These are phyloP conservation scores for Pestalotiopsis fici DNA, from an alignment of 2,329 filamentous ascomycete genomes.

Conservation along the genomic window DNA sequence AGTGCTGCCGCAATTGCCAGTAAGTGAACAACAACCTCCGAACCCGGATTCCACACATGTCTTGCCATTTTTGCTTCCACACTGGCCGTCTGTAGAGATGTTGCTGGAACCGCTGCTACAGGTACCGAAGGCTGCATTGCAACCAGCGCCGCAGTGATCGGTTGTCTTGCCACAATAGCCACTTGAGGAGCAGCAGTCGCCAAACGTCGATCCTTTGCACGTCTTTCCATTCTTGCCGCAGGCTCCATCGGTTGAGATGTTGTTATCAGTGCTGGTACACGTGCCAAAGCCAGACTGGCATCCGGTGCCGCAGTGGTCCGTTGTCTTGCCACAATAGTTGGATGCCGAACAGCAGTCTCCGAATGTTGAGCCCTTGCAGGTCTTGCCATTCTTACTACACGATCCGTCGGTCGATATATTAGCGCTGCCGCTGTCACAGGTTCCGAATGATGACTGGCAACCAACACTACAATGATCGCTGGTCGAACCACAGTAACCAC, in stretches of 20 bases:
- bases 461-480: slow-evolving; percentile 23
- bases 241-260: slow-evolving; percentile 2
- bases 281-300: not conserved
- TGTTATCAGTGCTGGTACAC: not conserved
- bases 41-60: slow-evolving; percentile 1
- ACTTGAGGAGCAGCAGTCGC: not conserved
- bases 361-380: not conserved
- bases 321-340: not conserved
- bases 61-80: slow-evolving; percentile 2
- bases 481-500: slow-evolving; percentile 27
- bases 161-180: not conserved
- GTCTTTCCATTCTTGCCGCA: slow-evolving; percentile 3
- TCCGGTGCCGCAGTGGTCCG: not conserved
- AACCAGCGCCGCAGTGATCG: not conserved
- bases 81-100: slow-evolving; percentile 1
- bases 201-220: not conserved
- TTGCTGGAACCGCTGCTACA: not conserved
- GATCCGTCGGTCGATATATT: slow-evolving; percentile 2
- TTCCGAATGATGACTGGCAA: slow-evolving; percentile 16
- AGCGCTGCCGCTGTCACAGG: not conserved
- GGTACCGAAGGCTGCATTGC: not conserved
- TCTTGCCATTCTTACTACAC: slow-evolving; percentile 6
- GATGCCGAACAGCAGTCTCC: slow-evolving; percentile 3
- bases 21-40: not conserved
- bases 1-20: slow-evolving; percentile 5